Conservation (phyloP, 345 rosid genomes). For the Pistacia integerrima region DNA sequence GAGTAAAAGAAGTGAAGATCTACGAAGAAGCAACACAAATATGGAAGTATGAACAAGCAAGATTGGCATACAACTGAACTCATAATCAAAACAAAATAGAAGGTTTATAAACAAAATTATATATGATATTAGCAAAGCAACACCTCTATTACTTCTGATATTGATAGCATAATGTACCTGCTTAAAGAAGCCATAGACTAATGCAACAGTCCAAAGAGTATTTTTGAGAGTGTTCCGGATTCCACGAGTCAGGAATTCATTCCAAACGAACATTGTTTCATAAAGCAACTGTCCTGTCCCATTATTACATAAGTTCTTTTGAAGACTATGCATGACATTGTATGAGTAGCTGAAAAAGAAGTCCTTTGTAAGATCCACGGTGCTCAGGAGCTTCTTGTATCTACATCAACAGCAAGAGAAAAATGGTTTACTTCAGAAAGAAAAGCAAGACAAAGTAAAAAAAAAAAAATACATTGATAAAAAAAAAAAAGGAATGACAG, state of each 20-base stretch:
- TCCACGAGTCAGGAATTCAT: conserved; percentile 79
- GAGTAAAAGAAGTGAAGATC: background rate
- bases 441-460: conserved; percentile 35
- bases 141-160: background rate
- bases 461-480: conserved; percentile 20
- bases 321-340: conserved; percentile 80
- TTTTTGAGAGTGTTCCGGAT: conserved; percentile 64
- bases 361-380: conserved; percentile 93
- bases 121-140: too few species aligned
- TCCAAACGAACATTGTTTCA: conserved; percentile 95
- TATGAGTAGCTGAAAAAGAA: conserved; percentile 98
- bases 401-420: conserved; percentile 52
- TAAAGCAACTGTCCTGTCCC: conserved; percentile 51
- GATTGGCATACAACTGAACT: background rate
- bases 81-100: background rate
- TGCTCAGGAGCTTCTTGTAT: conserved; percentile 96
- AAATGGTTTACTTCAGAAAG: conserved; percentile 17
- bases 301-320: conserved; percentile 58
- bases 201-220: conserved; percentile 88
- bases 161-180: conserved; percentile 54
- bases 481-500: conserved; percentile 18
- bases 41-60: background rate
- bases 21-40: background rate
- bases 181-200: conserved; percentile 91
- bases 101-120: background rate